A percentile compares a stretch with the other conserved stretches of the same genome.
phyloP scores from a whole-genome alignment of 2,329 filamentous ascomycete genomes.

The Monascus ruber region DNA sequence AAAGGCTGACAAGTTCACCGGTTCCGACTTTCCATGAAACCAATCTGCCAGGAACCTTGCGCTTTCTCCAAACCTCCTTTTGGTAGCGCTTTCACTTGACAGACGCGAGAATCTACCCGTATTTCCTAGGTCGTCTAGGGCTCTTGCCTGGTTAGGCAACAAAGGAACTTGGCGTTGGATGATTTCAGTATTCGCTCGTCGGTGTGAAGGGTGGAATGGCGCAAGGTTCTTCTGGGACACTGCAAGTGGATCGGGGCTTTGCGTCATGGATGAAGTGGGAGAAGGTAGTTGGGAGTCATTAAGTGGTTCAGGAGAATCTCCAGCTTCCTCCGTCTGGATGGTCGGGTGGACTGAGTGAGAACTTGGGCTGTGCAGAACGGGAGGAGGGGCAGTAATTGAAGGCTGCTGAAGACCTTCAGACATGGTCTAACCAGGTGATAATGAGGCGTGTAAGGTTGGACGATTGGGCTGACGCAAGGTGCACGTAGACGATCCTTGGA shows the following conservation, averaged over 20 bases:
- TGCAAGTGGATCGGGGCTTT: constrained; percentile 7
- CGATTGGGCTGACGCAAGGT: neutral
- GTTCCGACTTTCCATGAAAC: constrained; percentile 43
- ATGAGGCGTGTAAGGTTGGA: neutral
- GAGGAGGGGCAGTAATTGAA: constrained; percentile 8
- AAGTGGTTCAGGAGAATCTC: constrained; percentile 3
- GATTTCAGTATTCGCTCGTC: constrained; percentile 24
- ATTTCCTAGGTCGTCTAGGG: constrained; percentile 11
- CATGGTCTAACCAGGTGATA: constrained; percentile 6
- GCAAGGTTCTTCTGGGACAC: constrained; percentile 7
- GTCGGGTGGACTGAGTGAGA: neutral
- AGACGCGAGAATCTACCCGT: constrained; percentile 4
- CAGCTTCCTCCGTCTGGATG: neutral
- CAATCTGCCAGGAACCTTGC: constrained; percentile 35
- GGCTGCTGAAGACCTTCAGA: constrained; percentile 8
- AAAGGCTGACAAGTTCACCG: constrained; percentile 29
- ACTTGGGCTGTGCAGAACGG: constrained; percentile 5
- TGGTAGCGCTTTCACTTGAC: constrained; percentile 15
- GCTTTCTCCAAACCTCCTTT: constrained; percentile 20
- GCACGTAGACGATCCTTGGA: constrained; percentile 14
- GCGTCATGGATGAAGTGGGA: constrained; percentile 2
- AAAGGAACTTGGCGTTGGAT: constrained; percentile 15
- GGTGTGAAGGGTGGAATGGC: constrained; percentile 15
- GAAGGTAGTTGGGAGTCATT: neutral
- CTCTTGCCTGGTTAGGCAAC: constrained; percentile 10